Base-by-base conservation (phyloP, 805 yeast genomes). In the Priceomyces melissophilus region DNA sequence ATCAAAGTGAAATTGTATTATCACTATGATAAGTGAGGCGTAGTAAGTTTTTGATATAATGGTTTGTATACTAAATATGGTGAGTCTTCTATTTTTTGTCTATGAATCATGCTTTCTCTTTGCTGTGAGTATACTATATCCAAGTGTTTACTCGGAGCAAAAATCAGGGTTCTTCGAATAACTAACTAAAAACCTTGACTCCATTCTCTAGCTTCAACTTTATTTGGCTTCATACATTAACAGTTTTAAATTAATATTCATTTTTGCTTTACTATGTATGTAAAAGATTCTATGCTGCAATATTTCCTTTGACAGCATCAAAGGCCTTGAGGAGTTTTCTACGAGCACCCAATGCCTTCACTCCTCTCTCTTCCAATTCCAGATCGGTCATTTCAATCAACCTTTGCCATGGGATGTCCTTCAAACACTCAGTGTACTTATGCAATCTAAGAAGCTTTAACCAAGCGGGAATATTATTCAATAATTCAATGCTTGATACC, bases 281-380 rank as follows among this genome's bases (percentile, higher is more conserved):
- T 20, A 20, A 5, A 20, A 20, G 25, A 35, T 27, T 20, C 38
- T 35, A 35, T 35, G 38, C 17, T 12, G 38, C n/a, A 35, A 29
- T 31, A 28, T 27, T 31, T 30, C 26, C 36, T 54, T 79, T 80
- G 34, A 91, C 96, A 42, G 82, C 83, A 45, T 81, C 86, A 67
- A 93, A 93, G 29, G 96, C 95, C 67, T 93, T 93, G 54, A 93
- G 67, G 60, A 93, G 75, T 66, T 93, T 93, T 42, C 97, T 78
- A 48, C 99, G 74, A 0, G 99, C 99, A 5, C 99, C 99, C 49
- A 93, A 73, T 0, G 99, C 97, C 49, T 81, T 78, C 31, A 93
- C 96, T 5, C 99, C 99, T 43, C 81, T 73, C 3, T 72, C 73
- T 49, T 83, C 88, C 53, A 93, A 71, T 43, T 80, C 77, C 3